Evolutionary conservation across 2,329 filamentous ascomycete species (phyloP), one percentile per base, ranked within the genome.

Genomic region (Aspergillus sp.): DNA sequence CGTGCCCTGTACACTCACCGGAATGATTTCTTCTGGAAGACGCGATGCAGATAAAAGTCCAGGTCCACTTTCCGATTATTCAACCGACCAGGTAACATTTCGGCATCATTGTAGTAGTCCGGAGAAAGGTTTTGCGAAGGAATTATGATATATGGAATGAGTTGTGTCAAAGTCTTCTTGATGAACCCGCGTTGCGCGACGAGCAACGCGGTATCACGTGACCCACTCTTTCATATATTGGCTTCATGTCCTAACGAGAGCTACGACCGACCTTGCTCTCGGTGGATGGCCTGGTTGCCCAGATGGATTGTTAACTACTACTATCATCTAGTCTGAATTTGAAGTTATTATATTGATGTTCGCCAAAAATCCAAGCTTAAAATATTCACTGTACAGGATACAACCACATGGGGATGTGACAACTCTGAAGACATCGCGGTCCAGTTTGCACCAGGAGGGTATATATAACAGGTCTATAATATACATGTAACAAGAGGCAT

Each of bases 11-110:
- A 61, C 67, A 61, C 67, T 49, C 66, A 89, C 85, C 89, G 82
- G 66, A 93, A 92, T n/a, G 79, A 75, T 11, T 79, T 72, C 67
- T 91, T 92, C 55, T 83, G 82, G 72, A 93, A 93, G 47, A 89
- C 86, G 19, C 82, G 80, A 45, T 85, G 82, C 30, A 92, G 75
- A 5, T 88, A 89, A 66, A 90, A 90, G 57, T 88, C 86, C 54
- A 91, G 79, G 68, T 92, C 88, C 49, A 75, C 62, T 49, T 60
- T 70, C 42, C 64, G 65, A 50, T 61, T 63, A 45, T 60, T 58
- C 14, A 67, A 54, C 16, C 51, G 52, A 43, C 53, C 55, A 50
- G 51, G 48, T 50, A 62, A 55, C 66, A 71, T 72, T 59, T 59
- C 56, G 50, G 58, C 62, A 47, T n/a, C 35, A 38, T 38, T 38